Evolutionary conservation across 345 rosid genomes (phyloP), one percentile per base, ranked within the genome.

Genomic region (Cardamine chenopodiifolia): DNA sequence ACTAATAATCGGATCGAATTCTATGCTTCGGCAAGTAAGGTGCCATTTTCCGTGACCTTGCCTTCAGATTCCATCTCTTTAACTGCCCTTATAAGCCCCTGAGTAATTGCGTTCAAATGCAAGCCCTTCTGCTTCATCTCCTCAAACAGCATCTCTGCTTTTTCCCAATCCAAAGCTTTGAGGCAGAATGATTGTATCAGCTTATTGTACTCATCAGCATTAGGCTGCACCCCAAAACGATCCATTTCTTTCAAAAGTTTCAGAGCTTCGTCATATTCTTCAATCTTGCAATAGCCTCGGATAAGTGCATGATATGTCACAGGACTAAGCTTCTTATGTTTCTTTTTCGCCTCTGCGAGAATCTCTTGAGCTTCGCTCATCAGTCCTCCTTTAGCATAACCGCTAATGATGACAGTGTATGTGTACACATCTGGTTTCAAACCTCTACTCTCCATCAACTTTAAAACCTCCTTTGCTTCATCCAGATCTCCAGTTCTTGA

Each of bases 131-230:
- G 82, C 63, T 85, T 79, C 97, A 88, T 89, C 55, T 91, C 88
- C 49, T 71, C 83, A 60, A 79, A 68, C 65, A 94, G 82, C 79
- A 85, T 78, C 83, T 93, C 97, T 3, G 93, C 89, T 44, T 73
- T 85, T 70, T 73, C 79, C 93, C 93, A 90, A 76, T 94, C 95
- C 68, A 89, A 68, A 1, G 91, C 88, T 86, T 82, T 89, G 57
- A 93, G 79, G 80, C 96, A 88, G 42, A 86, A 89, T 19, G 97
- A 89, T 52, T 88, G 94, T 35, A 93, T 89, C 80, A 91, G 68
- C 81, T 93, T 91, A 40, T 56, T 87, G 75, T 91, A 91, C 75
- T 89, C 98, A 52, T 91, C 96, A 10, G 65, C 84, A 67, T 80
- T 86, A 61, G 92, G 88, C 48, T 79, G 64, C 59, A 89, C 89